A percentile compares a stretch with the other conserved stretches of the same genome.
Evolutionary conservation across 2,329 filamentous ascomycete genomes (phyloP).

Genomic region (Exophiala sp.): DNA sequence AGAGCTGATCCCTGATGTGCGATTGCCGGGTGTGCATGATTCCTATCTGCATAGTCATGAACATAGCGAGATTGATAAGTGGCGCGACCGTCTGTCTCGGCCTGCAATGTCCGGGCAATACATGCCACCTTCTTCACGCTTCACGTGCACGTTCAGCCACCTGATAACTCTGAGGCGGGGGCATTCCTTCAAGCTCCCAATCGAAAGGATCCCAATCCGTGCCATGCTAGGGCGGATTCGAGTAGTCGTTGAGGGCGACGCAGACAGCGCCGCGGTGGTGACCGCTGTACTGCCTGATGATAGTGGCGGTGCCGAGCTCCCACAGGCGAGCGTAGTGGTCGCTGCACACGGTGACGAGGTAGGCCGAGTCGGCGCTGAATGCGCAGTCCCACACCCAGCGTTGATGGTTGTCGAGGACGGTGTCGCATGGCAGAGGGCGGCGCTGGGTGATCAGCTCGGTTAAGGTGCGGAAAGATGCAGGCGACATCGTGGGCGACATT

Average conservation of each 20-base stretch:
- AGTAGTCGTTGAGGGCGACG: constrained; percentile 84
- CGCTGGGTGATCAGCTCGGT: constrained; percentile 24
- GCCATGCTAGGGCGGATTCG: constrained; percentile 28
- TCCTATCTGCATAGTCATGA: too few species aligned
- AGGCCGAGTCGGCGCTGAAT: constrained; percentile 87
- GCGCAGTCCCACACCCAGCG: constrained; percentile 98
- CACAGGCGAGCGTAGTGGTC: constrained; percentile 90
- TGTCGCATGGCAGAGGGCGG: constrained; percentile 65
- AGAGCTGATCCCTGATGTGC: too few species aligned
- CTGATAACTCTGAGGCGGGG: background rate
- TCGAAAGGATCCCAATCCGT: background rate
- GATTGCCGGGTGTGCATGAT: too few species aligned
- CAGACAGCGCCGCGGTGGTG: constrained; percentile 89
- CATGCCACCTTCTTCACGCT: background rate
- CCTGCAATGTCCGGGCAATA: too few species aligned
- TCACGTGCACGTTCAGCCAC: background rate
- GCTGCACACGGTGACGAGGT: constrained; percentile 85
- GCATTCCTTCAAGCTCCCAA: background rate
- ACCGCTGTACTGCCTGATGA: constrained; percentile 92
- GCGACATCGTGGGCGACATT: constrained; percentile 11
- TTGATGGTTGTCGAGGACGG: constrained; percentile 82
- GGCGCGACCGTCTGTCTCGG: too few species aligned
- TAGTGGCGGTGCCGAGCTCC: constrained; percentile 79
- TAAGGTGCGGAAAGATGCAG: constrained; percentile 14
- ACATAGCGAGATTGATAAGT: too few species aligned